Base-by-base conservation (phyloP, 2,329 filamentous ascomycete species). In the Neonectria ditissima region DNA sequence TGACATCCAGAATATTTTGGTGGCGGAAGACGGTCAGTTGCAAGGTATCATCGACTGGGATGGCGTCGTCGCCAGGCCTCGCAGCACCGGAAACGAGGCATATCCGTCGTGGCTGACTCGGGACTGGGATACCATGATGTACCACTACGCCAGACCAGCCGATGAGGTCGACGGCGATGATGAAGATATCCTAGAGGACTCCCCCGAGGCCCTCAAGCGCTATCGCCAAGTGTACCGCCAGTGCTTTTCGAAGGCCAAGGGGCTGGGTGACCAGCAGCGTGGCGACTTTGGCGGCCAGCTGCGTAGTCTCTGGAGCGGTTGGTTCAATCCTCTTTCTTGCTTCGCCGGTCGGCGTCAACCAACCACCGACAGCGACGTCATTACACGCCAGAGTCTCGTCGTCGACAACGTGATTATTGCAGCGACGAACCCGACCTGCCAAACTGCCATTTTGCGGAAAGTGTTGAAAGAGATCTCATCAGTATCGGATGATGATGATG, bases 21-120 rank as follows among this genome's bases (percentile, higher is more conserved):
- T 78, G 0, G 70, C 71, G 0, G 68, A 73, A 20, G 66, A 73
- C 1, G 74, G 76, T 16, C 56, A 70, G 20, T 63, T 79, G 2
- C 63, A 53, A 8, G 73, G 55, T 8, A 60, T 77, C 5, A 74
- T 78, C 24, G 75, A 76, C 62, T 78, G 74, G 76, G 73, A 76
- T 39, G 69, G 67, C 9, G 66, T 75, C 5, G 58, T 51, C 14
- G 57, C 67, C 8, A 63, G 69, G 11, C 73, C 76, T 16, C 69
- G 66, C 3, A 66, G 39, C 28, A 11, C 73, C 22, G 76, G 73
- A 2, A 75, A 73, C 34, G 54, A 55, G 9, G 32, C 48, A 22
- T 69, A 68, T 20, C 66, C 66, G 2, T 28, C 34, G 0, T 69
- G 62, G 65, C 59, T 70, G 10, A 69, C 63, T 44, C 60, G 66